Evolutionary conservation across 1,284 basidiomycete genomes (phyloP).

Genomic region (Cronartium quercuum): DNA sequence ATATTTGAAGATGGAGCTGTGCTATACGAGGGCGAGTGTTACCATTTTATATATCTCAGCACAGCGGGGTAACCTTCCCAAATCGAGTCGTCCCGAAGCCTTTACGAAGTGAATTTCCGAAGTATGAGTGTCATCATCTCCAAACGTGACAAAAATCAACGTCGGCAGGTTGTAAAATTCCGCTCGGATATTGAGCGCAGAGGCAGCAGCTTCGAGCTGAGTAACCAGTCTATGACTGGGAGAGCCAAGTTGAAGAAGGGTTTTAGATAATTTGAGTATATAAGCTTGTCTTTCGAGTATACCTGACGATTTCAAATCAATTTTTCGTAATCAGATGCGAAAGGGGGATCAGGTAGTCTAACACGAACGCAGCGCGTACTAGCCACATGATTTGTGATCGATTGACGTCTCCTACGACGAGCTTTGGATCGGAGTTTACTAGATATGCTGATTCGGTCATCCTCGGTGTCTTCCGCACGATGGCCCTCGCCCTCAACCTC

Average conservation of each 20-base stretch:
- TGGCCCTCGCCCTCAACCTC: not conserved
- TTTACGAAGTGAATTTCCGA: slow-evolving; percentile 53
- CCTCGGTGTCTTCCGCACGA: not conserved
- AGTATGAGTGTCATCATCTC: slow-evolving; percentile 63
- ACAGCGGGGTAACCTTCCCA: not conserved
- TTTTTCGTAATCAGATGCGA: not conserved
- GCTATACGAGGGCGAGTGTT: not conserved
- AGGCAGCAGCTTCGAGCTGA: not conserved
- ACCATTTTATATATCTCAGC: not conserved
- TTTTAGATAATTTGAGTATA: slow-evolving; percentile 3
- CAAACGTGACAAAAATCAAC: slow-evolving; percentile 73
- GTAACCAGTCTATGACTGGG: not conserved
- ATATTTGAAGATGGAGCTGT: no score
- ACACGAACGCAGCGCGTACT: not conserved
- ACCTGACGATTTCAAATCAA: not conserved
- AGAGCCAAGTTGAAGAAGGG: not conserved
- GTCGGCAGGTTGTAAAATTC: slow-evolving; percentile 74
- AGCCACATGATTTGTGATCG: not conserved
- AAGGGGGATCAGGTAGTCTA: not conserved
- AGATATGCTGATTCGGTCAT: not conserved
- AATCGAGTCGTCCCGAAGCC: not conserved
- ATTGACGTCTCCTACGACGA: not conserved
- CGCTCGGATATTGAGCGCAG: not conserved
- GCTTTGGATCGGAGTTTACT: not conserved
- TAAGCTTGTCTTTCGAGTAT: not conserved